These are phyloP conservation scores for Dioscorea zingiberensis DNA, from an alignment of 106 monocot species.

Conservation along the genomic window DNA sequence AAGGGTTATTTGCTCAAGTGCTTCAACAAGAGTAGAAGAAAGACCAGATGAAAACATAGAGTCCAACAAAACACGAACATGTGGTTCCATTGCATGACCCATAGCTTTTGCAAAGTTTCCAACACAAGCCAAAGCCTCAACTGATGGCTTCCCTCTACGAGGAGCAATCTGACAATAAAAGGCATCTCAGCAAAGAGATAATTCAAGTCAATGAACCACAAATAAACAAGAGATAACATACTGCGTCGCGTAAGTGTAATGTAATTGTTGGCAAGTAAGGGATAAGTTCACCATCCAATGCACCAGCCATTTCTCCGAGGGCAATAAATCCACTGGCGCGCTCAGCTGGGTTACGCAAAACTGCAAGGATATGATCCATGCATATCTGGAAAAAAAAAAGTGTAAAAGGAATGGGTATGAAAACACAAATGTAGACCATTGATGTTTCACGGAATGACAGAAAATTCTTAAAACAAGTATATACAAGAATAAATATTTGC, in stretches of 20 bases:
- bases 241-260: conserved; percentile 79
- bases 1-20: conserved; percentile 74
- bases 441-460: no score
- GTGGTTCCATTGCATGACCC: conserved; percentile 83
- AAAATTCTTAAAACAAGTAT: no score
- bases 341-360: conserved; percentile 82
- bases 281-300: conserved; percentile 83
- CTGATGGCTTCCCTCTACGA: conserved; percentile 82
- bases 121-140: conserved; percentile 90
- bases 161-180: conserved; percentile 75
- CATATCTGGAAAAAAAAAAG: conserved; percentile 65
- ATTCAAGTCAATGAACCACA: neutral
- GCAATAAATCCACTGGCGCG: conserved; percentile 94
- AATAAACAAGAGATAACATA: conserved; percentile 30
- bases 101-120: conserved; percentile 93
- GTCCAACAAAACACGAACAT: conserved; percentile 77
- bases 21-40: conserved; percentile 58
- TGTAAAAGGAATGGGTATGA: neutral
- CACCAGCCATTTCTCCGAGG: conserved; percentile 97
- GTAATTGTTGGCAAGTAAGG: conserved; percentile 84
- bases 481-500: neutral
- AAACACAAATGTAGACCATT: neutral
- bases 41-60: conserved; percentile 83
- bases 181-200: neutral
- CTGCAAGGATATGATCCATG: conserved; percentile 95